A percentile compares a stretch with the other conserved stretches of the same genome.
These are phyloP conservation scores for Cronartium ribicola DNA, from an alignment of 1,284 basidiomycete genomes.

Conservation along the genomic window DNA sequence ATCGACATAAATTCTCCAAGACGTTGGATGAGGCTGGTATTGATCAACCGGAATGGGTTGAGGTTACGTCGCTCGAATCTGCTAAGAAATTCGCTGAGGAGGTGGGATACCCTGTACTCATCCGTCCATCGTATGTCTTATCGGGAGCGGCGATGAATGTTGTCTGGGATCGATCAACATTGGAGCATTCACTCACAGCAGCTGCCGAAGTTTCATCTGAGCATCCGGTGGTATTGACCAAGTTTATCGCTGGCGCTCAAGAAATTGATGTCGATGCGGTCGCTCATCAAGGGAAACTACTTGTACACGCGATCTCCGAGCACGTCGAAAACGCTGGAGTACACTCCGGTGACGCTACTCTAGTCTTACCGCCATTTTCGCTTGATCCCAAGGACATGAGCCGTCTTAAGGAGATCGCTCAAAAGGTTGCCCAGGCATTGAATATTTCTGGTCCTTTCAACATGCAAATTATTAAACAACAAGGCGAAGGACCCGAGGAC, in stretches of 20 bases:
- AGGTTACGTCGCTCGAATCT: conserved; percentile 79
- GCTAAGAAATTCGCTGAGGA: conserved; percentile 86
- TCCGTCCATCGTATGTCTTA: conserved; percentile 93
- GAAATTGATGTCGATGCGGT: conserved; percentile 99
- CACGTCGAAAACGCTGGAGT: conserved; percentile 99
- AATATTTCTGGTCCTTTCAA: conserved; percentile 98
- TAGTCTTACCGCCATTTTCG: conserved; percentile 94
- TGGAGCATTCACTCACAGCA: conserved; percentile 88
- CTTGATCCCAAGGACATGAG: conserved; percentile 70
- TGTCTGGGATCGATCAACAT: conserved; percentile 80
- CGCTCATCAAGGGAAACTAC: conserved; percentile 85
- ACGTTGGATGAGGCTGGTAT: conserved; percentile 91
- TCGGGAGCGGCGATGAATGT: conserved; percentile 99
- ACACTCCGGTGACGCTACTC: conserved; percentile 96
- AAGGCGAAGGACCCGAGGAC: conserved; percentile 59
- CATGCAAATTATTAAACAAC: conserved; percentile 97
- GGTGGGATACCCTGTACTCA: conserved; percentile 88
- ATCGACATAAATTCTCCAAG: conserved; percentile 97
- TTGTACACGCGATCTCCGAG: conserved; percentile 93
- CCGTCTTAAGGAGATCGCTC: conserved; percentile 84
- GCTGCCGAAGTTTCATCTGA: conserved; percentile 93
- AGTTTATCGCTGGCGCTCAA: conserved; percentile 96
- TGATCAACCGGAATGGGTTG: conserved; percentile 95
- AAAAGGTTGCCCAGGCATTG: conserved; percentile 91
- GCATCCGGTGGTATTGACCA: conserved; percentile 95